Base-by-base conservation (phyloP, 176 grass and related monocot species). In the Phragmites australis region DNA sequence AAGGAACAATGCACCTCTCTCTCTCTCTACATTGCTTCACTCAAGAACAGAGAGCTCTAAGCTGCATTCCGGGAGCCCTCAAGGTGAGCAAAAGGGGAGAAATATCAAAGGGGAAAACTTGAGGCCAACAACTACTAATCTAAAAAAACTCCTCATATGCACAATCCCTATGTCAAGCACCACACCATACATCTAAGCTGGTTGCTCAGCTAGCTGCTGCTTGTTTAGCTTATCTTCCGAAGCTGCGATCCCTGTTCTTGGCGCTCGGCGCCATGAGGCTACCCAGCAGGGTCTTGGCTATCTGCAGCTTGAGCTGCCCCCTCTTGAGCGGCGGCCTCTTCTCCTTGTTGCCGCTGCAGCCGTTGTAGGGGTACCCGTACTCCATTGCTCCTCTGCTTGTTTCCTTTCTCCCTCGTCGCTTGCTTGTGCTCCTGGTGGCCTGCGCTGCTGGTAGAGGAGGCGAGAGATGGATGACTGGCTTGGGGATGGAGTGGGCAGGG, bases 251-350 rank as follows among this genome's bases (percentile, higher is more conserved):
- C 47, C 43, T 37, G 74, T 71, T 90, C 63, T 69, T 90, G 75
- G 75, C 46, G 7, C 45, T 49, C 17, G 75, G 84, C 52, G 23
- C 29, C 45, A 87, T 69, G 39, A 80, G 63, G 69, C 59, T 76
- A 52, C 74, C 13, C 3, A 90, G 48, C 11, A 89, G 40, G 1
- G 84, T 34, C 55, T 4, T 87, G 21, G 81, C 74, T 2, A 90
- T 90, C 27, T 73, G 84, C 62, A 87, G 9, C 81, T 84, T 87
- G 40, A 90, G 89, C 84, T 90, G 89, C 27, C 89, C 84, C 45
- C 88, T 83, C 88, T 87, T 90, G 16, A 90, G 75, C 44, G 84
- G 69, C 19, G 84, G 80, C 80, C 70, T 80, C 80, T 59, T 90
- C 75, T 80, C 69, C 70, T 87, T 84, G 39, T 12, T 40, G 67